Percentiles rank a stretch among this genome's conserved stretches.
Conservation (phyloP, 2,329 filamentous ascomycete species). For the Cladorrhinum sp. region DNA sequence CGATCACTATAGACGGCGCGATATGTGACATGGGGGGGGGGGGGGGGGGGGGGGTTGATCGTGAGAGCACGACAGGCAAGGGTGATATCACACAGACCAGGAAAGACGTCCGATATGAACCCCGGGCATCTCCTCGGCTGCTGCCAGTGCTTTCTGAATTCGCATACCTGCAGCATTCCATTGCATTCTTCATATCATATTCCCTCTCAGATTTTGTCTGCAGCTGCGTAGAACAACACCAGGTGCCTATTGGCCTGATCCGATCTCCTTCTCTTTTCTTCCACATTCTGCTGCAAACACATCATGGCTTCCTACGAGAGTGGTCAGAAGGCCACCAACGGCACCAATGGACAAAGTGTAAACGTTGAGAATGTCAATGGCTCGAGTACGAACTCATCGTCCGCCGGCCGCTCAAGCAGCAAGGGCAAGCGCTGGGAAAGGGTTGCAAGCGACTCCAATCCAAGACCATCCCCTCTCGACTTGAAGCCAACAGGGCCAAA, state of each 20-base stretch:
- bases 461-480: slow-evolving; percentile 24
- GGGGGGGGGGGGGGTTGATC: neutral
- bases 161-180: neutral
- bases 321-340: slow-evolving; percentile 19
- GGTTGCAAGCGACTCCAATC: slow-evolving; percentile 21
- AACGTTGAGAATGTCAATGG: neutral
- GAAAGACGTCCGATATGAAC: neutral
- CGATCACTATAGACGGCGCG: neutral
- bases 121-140: neutral
- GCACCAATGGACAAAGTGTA: slow-evolving; percentile 1
- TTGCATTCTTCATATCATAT: neutral
- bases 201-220: neutral
- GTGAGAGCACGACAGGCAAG: neutral
- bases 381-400: slow-evolving; percentile 9
- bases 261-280: neutral
- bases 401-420: slow-evolving; percentile 8
- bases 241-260: neutral
- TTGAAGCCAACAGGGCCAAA: slow-evolving; percentile 29
- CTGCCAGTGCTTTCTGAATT: neutral
- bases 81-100: slow-evolving; percentile 6
- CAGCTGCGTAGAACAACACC: too few species aligned
- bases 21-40: neutral
- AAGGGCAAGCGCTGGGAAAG: slow-evolving; percentile 20
- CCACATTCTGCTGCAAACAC: neutral
- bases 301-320: slow-evolving; percentile 21